Evolutionary conservation across 768 basidiomycete species (phyloP).

Genomic region (Cystofilobasidium macerans): DNA sequence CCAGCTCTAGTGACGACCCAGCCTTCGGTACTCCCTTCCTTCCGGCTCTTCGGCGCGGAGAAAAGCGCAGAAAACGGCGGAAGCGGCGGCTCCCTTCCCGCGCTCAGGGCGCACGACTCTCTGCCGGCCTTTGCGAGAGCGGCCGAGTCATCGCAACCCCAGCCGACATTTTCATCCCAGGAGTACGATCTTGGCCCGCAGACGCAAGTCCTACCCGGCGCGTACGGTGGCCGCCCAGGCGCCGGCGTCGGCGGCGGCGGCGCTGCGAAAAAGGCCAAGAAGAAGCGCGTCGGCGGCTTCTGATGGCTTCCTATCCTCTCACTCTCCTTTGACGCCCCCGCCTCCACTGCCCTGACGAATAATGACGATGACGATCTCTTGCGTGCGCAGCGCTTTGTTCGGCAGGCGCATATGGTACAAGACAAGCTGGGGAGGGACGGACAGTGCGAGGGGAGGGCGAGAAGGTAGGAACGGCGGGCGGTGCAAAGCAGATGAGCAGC

Average conservation of each 20-base stretch:
- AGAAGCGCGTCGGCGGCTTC: constrained; percentile 25
- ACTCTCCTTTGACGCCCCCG: too few relatives aligned
- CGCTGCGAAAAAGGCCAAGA: constrained; percentile 4
- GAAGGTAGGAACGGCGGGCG: too few relatives aligned
- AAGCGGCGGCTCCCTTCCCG: not conserved
- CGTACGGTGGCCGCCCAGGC: constrained; percentile 10
- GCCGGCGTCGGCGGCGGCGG: not conserved
- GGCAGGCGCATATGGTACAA: too few relatives aligned
- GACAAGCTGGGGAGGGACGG: too few relatives aligned
- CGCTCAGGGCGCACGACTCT: not conserved
- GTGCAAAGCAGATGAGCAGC: too few relatives aligned
- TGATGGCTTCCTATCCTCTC: too few relatives aligned
- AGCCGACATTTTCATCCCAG: not conserved
- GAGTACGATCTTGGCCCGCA: not conserved
- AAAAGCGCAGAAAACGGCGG: not conserved
- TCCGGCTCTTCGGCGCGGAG: too few relatives aligned
- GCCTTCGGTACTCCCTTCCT: not conserved
- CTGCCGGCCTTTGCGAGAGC: not conserved
- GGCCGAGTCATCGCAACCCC: not conserved
- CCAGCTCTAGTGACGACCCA: not conserved
- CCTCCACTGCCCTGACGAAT: too few relatives aligned
- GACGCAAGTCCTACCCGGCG: constrained; percentile 15
- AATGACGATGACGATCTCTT: too few relatives aligned
- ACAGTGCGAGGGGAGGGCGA: too few relatives aligned
- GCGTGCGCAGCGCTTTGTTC: too few relatives aligned